Evolutionary conservation across 2,329 filamentous ascomycete genomes (phyloP).

Genomic region (Tolypocladium ovalisporum): DNA sequence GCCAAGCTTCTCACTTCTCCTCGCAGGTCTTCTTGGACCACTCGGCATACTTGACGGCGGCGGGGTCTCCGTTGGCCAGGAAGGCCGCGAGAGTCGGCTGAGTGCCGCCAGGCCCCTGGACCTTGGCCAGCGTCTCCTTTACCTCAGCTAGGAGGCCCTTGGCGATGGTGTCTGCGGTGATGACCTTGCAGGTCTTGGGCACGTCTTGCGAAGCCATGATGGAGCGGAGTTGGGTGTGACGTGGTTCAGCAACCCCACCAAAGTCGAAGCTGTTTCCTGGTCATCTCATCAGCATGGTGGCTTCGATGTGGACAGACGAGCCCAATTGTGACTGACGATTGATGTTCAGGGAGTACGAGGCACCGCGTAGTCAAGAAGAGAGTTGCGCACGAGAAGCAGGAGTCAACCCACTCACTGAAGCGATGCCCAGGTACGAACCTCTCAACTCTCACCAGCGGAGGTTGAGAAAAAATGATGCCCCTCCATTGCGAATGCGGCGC

Average conservation of each 20-base stretch:
- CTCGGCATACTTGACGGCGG: slow-evolving; percentile 86
- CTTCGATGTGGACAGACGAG: neutral
- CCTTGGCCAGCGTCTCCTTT: slow-evolving; percentile 58
- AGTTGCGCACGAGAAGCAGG: neutral
- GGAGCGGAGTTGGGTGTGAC: neutral
- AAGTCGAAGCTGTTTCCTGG: neutral
- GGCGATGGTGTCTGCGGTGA: slow-evolving; percentile 79
- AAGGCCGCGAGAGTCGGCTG: slow-evolving; percentile 81
- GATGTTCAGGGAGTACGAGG: neutral
- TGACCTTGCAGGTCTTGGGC: slow-evolving; percentile 77
- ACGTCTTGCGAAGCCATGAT: slow-evolving; percentile 22
- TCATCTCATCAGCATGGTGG: neutral
- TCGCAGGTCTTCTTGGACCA: slow-evolving; percentile 95
- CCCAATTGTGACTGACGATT: neutral
- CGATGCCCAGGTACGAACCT: neutral
- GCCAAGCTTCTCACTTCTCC: slow-evolving; percentile 69
- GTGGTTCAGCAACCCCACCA: neutral
- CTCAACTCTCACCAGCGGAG: neutral
- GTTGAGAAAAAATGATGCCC: slow-evolving; percentile 11
- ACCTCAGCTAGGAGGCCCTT: slow-evolving; percentile 73
- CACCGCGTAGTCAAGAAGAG: neutral
- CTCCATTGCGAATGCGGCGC: slow-evolving; percentile 5
- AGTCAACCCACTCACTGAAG: neutral
- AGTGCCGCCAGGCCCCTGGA: slow-evolving; percentile 43
- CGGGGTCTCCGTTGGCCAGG: slow-evolving; percentile 82